Conservation (phyloP, 345 rosid genomes). For the Eucalyptus guilfoylei region DNA sequence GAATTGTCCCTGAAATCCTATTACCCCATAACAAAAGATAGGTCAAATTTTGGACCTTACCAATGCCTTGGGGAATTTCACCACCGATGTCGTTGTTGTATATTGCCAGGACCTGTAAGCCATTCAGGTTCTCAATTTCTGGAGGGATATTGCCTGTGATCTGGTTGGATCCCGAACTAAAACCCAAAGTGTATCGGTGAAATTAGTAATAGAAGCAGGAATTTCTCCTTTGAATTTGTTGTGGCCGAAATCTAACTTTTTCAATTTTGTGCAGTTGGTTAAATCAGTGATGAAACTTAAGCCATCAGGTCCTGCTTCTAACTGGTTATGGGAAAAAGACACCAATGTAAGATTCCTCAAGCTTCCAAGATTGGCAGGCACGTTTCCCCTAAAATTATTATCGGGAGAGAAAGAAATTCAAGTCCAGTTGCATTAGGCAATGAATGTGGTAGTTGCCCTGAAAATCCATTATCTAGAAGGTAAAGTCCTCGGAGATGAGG, state of each 20-base stretch:
- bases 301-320: not conserved
- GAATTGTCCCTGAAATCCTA: not conserved
- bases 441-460: not conserved
- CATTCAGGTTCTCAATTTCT: not conserved
- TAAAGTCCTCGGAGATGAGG: not conserved
- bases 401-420: fast-evolving
- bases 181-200: fast-evolving
- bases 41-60: not conserved
- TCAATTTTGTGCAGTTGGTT: not conserved
- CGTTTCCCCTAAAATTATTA: fast-evolving
- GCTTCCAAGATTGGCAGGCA: not conserved
- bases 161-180: fast-evolving
- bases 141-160: not conserved
- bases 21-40: fast-evolving
- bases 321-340: fast-evolving
- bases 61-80: not conserved
- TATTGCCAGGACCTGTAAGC: fast-evolving
- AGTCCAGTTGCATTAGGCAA: not conserved
- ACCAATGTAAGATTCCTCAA: fast-evolving
- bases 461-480: fast-evolving
- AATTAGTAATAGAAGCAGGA: not conserved
- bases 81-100: not conserved
- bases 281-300: not conserved
- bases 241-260: fast-evolving
- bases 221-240: not conserved